A percentile compares a stretch with the other conserved stretches of the same genome.
Evolutionary conservation across 139 green algal genomes (phyloP).

Genomic region (Picochlorum sp.): DNA sequence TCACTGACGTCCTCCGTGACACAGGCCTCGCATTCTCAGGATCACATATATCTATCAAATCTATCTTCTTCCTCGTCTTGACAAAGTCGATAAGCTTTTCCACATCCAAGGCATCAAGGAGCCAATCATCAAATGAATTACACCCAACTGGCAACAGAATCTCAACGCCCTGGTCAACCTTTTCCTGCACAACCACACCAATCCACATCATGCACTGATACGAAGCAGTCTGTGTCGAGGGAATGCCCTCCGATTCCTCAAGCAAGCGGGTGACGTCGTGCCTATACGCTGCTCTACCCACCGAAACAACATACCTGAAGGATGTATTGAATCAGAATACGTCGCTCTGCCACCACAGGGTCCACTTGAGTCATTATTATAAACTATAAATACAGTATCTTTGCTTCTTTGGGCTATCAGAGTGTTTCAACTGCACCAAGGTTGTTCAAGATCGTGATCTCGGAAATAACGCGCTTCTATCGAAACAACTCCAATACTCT

Average conservation of each 20-base stretch:
- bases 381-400: not conserved
- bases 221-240: too few relatives aligned
- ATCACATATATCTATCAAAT: constrained; percentile 15
- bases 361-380: not conserved
- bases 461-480: too few relatives aligned
- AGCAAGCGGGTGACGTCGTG: too few relatives aligned
- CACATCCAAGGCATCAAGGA: constrained; percentile 41
- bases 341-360: not conserved
- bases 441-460: too few relatives aligned
- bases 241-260: too few relatives aligned
- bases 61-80: constrained; percentile 6
- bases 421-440: too few relatives aligned
- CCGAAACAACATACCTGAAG: constrained; percentile 1
- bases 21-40: constrained; percentile 6
- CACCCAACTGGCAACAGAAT: constrained; percentile 47
- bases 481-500: too few relatives aligned
- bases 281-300: not conserved
- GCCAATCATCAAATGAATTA: constrained; percentile 40
- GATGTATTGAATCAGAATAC: not conserved
- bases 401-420: too few relatives aligned
- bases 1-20: not conserved
- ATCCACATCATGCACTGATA: too few relatives aligned
- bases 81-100: constrained; percentile 25
- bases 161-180: constrained; percentile 8
- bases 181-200: constrained; percentile 1